Evolutionary conservation across 345 rosid genomes (phyloP).

Genomic region (Draba incana): DNA sequence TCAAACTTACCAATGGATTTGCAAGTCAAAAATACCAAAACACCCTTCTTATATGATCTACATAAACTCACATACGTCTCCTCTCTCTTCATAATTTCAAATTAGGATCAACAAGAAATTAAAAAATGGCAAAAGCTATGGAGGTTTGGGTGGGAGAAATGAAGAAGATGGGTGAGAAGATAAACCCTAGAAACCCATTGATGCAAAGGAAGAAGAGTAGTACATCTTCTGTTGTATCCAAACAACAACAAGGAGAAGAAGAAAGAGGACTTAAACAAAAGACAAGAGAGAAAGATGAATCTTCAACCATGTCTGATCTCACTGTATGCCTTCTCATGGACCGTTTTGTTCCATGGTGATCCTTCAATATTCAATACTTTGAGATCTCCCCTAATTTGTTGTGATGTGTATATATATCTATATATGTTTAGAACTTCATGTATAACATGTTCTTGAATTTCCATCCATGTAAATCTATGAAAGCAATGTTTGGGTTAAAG

Average conservation of each 20-base stretch:
- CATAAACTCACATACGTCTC: slow-evolving; percentile 27
- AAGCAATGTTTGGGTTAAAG: background rate
- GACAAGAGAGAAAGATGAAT: slow-evolving; percentile 41
- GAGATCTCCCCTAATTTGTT: background rate
- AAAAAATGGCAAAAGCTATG: slow-evolving; percentile 55
- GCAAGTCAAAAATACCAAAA: background rate
- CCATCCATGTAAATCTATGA: slow-evolving; percentile 14
- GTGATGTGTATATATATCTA: background rate
- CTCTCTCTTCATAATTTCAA: slow-evolving; percentile 22
- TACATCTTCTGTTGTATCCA: slow-evolving; percentile 27
- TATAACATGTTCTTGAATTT: slow-evolving; percentile 5
- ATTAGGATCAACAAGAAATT: slow-evolving; percentile 1
- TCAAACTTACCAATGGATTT: slow-evolving; percentile 14
- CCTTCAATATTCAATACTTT: background rate
- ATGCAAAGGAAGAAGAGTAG: slow-evolving; percentile 27
- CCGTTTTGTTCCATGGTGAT: slow-evolving; percentile 75
- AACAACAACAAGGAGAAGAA: slow-evolving; percentile 35
- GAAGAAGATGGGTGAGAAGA: slow-evolving; percentile 57
- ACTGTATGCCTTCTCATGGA: slow-evolving; percentile 80
- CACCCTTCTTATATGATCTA: background rate
- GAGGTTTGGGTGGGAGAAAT: slow-evolving; percentile 59
- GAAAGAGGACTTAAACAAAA: slow-evolving; percentile 37
- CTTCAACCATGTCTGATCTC: slow-evolving; percentile 58
- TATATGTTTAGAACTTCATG: slow-evolving; percentile 2
- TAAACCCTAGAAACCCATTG: slow-evolving; percentile 43